Conservation (phyloP, 2,329 filamentous ascomycete genomes). For the Fusarium sp. region DNA sequence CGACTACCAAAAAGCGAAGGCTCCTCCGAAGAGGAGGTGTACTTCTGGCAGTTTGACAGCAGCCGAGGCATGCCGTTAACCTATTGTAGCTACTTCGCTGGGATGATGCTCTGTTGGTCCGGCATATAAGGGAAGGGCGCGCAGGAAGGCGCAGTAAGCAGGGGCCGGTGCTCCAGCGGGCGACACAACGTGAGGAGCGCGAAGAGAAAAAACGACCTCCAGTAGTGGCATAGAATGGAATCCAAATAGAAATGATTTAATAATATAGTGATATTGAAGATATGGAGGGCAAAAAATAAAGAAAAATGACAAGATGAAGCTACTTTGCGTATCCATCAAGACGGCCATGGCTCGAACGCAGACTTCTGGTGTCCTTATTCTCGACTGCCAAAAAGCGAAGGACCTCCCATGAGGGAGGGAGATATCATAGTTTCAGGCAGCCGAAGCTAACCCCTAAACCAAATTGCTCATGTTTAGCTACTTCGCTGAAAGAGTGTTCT, state of each 20-base stretch:
- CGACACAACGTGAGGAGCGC: not conserved
- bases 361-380: not conserved
- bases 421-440: not conserved
- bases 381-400: slow-evolving; percentile 25
- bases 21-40: too few species aligned
- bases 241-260: too few species aligned
- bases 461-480: not conserved
- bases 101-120: too few species aligned
- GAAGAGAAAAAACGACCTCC: not conserved
- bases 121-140: too few species aligned
- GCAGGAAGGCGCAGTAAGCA: too few species aligned
- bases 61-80: too few species aligned
- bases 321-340: not conserved
- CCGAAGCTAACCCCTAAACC: not conserved
- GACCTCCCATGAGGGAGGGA: not conserved
- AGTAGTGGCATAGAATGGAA: too few species aligned
- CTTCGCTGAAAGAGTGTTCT: slow-evolving; percentile 2
- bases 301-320: too few species aligned
- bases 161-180: too few species aligned
- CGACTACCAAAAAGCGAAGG: too few species aligned
- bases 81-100: too few species aligned
- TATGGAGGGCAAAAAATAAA: not conserved
- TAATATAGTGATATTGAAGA: not conserved
- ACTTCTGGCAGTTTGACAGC: too few species aligned
- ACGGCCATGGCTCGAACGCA: not conserved